phyloP scores from a whole-genome alignment of 306 rosid genomes.

The Quercus aquifolioides region DNA sequence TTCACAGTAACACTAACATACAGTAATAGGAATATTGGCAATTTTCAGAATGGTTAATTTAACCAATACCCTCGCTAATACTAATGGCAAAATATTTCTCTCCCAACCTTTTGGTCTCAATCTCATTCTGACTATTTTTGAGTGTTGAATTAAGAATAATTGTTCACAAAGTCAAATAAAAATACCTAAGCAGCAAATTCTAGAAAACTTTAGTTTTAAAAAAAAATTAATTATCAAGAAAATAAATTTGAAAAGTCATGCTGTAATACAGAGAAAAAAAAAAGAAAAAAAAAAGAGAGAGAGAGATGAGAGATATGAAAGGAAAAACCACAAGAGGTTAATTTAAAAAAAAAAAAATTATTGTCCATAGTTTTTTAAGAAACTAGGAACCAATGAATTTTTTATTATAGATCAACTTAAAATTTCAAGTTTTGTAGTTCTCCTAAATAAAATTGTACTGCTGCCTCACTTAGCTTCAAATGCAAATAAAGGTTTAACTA shows the following conservation, averaged over 20 bases:
- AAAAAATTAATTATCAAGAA: no score
- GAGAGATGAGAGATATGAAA: not conserved
- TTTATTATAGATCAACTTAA: not conserved
- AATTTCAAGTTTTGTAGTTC: not conserved
- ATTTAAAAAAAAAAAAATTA: no score
- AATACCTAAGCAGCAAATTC: no score
- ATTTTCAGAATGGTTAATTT: not conserved
- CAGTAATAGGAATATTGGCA: not conserved
- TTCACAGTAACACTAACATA: not conserved
- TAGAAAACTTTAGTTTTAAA: no score
- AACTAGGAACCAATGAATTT: not conserved
- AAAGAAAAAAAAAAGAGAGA: accelerated
- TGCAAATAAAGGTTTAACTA: not conserved
- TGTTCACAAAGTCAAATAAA: no score
- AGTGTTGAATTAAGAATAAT: no score
- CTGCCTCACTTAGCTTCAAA: not conserved
- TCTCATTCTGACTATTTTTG: no score
- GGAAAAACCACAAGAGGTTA: not conserved
- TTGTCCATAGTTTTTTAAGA: not conserved
- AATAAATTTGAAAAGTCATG: no score
- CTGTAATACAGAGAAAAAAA: no score
- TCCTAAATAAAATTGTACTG: not conserved
- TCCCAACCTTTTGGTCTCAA: no score
- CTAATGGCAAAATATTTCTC: no score
- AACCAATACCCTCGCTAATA: not conserved